Evolutionary conservation across 441 rosid genomes (phyloP), one percentile per base, ranked within the genome.

Genomic region (Francoa sonchifolia): DNA sequence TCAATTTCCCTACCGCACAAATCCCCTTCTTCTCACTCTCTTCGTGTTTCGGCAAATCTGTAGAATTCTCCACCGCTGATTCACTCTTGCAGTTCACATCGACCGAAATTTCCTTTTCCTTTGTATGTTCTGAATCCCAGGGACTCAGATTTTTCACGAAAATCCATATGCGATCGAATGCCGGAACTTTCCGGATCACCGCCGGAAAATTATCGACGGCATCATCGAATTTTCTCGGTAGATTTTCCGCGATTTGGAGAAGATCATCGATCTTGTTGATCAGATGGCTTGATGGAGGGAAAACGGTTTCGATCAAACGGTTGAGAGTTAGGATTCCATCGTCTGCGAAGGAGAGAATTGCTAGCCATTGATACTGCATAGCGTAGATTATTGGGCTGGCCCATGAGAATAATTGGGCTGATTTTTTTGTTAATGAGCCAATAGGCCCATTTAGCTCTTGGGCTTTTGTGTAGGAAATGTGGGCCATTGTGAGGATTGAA

Each of bases 141-240:
- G 58, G 47, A 8, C 21, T 48, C 46, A 72, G 33, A 6, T 22
- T 18, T 3, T 53, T 39, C 10, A 38, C 49, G 12, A 41, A 50
- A 22, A 57, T 25, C 55, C 72, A 37, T 2, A 36, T 44, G 67
- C 43, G 49, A 36, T 68, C 72, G 1, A 75, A 35, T 34, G 67
- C 28, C 2, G 65, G 58, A 35, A 47, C 50, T 44, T 52, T 59
- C 57, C 59, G 48, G 26, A 72, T 42, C 1, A 61, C 25, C 4
- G 28, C 12, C 0, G 59, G 75, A 44, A 69, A 52, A 53, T 61
- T 66, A 47, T 53, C 38, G 1, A 70, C 13, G 9, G 51, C 54
- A 7, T 38, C 37, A 6, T 73, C 81, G 3, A 69, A 56, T 54
- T 64, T 79, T 19, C 32, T 39, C 0, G 94, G 96, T 1, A 80